Base-by-base conservation (phyloP, 23 red algal genomes). In the Gracilaria gracilis region DNA sequence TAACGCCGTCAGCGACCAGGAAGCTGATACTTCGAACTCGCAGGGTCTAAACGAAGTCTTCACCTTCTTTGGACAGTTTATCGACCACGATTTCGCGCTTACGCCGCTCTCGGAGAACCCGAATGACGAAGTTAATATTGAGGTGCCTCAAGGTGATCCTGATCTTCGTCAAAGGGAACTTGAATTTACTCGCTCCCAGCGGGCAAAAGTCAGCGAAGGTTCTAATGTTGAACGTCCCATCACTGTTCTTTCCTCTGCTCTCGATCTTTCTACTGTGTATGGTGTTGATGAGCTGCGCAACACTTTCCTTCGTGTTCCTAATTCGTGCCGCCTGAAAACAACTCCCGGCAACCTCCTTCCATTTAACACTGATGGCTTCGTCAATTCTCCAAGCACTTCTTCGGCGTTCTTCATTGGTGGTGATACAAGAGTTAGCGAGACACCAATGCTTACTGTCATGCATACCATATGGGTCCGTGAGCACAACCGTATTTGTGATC, bases 191-290 rank as follows among this genome's bases (percentile, higher is more conserved):
- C 85, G 85, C 27, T 88, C 85, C 39, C 15, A 40, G 70, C 35
- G 70, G n/a, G 85, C 69, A 7, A 16, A 44, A 23, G 58, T 62
- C 7, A 37, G 13, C 24, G 84, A 77, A 64, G 23, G n/a, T 4
- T 49, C 72, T 33, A 9, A 23, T 37, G 23, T 77, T 3, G 72
- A 77, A 27, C 67, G 84, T 0, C 87, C 87, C 12, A 90, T 79
- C 35, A 93, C 83, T 31, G 47, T 86, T 9, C 82, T 86, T n/a
- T 69, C 90, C 47, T 61, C 70, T 39, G 67, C 73, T n/a, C 49
- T 94, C 28, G 91, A 94, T 42, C 70, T 79, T 55, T 80, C 91
- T 32, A 78, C 50, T 5, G 57, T 93, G 48, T 93, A 93, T 28
- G 89, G 89, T 47, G 39, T 49, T 23, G 51, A 75, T 21, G 57